Conservation (phyloP, 2,329 filamentous ascomycete genomes). For the Cordyceps javanica region DNA sequence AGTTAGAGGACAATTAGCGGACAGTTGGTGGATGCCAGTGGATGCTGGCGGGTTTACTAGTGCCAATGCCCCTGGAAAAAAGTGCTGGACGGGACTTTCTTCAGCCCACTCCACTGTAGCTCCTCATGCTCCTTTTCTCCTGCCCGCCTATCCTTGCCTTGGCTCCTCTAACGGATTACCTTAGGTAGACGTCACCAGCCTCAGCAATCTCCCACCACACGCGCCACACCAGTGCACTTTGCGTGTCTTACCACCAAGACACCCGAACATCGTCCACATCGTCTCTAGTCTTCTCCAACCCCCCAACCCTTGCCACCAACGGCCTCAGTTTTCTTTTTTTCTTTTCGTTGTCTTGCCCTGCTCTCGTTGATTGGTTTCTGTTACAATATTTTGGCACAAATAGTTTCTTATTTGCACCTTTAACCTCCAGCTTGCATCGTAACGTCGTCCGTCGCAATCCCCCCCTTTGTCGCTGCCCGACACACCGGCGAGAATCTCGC, state of each 20-base stretch:
- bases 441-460: background rate
- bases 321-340: too few relatives aligned
- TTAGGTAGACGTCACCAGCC: background rate
- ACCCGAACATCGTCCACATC: background rate
- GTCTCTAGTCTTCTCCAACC: slow-evolving; percentile 3
- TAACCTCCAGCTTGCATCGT: background rate
- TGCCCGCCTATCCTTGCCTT: background rate
- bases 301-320: background rate
- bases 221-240: background rate
- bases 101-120: background rate
- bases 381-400: background rate
- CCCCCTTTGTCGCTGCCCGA: slow-evolving; percentile 1
- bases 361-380: background rate
- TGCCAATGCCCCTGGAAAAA: background rate
- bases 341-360: background rate
- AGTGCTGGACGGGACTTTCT: background rate
- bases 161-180: too few relatives aligned
- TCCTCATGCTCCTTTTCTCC: background rate
- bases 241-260: slow-evolving; percentile 3
- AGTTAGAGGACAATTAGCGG: background rate
- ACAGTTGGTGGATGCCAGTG: background rate
- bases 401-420: background rate
- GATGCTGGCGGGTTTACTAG: background rate
- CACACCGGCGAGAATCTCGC: background rate
- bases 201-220: slow-evolving; percentile 1